Evolutionary conservation across 768 basidiomycete species (phyloP), one percentile per base, ranked within the genome.

Genomic region (Scleroderma bovista): DNA sequence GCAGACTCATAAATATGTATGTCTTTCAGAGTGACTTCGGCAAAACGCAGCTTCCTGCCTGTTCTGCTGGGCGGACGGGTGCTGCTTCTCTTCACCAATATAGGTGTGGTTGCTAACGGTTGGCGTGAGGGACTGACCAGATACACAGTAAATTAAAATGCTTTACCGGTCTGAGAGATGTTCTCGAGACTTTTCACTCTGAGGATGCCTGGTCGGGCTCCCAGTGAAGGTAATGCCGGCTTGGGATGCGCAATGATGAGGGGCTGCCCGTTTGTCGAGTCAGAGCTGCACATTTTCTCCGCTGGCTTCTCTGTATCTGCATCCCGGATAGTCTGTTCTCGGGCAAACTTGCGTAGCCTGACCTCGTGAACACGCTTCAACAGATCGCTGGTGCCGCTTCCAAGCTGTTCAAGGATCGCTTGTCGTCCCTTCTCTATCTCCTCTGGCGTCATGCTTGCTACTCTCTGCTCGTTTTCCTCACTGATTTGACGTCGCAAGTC

Each of bases 1-100:
- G 80, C 83, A 11, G 88, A 90, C 57, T 89, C 86, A 59, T 92
- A 92, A 1, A 92, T 84, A 64, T 88, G 75, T 2, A 92, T 80
- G 59, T 91, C 86, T n/a, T 77, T 67, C 0, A 86, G 80, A 1
- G 76, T 79, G 15, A 89, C 71, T 36, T 90, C 83, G 29, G 88
- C 86, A 58, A 93, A 93, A 16, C 88, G 81, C 26, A 91, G 67
- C 55, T 69, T 80, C 13, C 84, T 70, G 44, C 71, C 59, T 1
- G 75, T 54, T 66, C 79, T 46, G 62, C 80, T 74, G 65, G 83
- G 76, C 13, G 85, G 84, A 12, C 85, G 80, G 13, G 79, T 80
- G 48, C 67, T 75, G 48, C 72, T 69, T 7, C 73, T 69, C 11
- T 75, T 75, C 33, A 80, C 59, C 10, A 79, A 59, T 24, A 62